phyloP scores from a whole-genome alignment of 805 yeast species.

The Myxozyma mucilagina region DNA sequence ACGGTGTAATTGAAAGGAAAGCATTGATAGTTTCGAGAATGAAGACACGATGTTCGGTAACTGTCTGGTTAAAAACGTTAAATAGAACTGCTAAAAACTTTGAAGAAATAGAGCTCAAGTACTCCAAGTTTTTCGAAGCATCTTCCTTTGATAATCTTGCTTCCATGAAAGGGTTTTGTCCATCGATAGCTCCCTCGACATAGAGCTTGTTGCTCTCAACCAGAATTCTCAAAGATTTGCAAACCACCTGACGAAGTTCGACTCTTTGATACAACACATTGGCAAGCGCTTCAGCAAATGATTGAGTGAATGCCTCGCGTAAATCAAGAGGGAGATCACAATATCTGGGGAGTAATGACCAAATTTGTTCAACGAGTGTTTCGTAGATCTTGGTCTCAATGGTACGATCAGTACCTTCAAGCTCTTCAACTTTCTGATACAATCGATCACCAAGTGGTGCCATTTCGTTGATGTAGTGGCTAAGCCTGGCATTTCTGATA shows the following conservation, averaged over 20 bases:
- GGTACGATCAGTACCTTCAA: conserved; percentile 48
- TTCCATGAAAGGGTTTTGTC: conserved; percentile 54
- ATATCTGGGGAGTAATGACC: conserved; percentile 88
- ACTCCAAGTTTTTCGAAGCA: conserved; percentile 60
- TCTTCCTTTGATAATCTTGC: conserved; percentile 59
- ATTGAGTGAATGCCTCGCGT: conserved; percentile 60
- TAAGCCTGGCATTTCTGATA: conserved; percentile 67
- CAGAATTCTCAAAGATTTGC: conserved; percentile 74
- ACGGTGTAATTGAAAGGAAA: conserved; percentile 64
- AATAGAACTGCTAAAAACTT: conserved; percentile 83
- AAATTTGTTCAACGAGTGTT: conserved; percentile 85
- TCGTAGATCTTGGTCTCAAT: conserved; percentile 74
- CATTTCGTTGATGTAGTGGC: conserved; percentile 61
- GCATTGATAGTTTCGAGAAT: conserved; percentile 84
- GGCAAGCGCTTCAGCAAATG: conserved; percentile 76
- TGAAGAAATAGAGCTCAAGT: conserved; percentile 59
- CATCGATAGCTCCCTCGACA: conserved; percentile 59
- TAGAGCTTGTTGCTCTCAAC: conserved; percentile 73
- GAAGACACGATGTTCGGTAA: conserved; percentile 78
- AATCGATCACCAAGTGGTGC: conserved; percentile 56
- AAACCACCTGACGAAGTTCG: conserved; percentile 74
- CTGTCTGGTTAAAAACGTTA: conserved; percentile 89
- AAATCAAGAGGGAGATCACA: conserved; percentile 84
- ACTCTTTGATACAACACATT: conserved; percentile 71
- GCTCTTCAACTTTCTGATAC: conserved; percentile 33